These are phyloP conservation scores for Phallus indusiatus DNA, from an alignment of 768 basidiomycete genomes.

Conservation along the genomic window DNA sequence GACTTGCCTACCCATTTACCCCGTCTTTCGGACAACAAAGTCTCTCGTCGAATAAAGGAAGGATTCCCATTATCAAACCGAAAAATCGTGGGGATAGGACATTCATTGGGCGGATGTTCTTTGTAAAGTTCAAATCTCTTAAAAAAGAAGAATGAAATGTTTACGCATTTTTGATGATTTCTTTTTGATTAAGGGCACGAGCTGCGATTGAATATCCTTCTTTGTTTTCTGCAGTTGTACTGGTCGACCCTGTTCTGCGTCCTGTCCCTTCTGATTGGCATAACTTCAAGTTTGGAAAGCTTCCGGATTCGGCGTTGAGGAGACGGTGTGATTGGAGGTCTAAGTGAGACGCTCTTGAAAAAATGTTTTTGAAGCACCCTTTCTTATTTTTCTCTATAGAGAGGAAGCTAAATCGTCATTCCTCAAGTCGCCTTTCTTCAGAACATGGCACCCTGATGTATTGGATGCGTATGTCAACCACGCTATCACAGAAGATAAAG, in stretches of 20 bases:
- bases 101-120: constrained; percentile 78
- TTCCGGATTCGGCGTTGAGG: constrained; percentile 36
- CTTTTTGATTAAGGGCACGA: constrained; percentile 38
- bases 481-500: constrained; percentile 33
- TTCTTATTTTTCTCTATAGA: constrained; percentile 24
- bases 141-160: too few relatives aligned
- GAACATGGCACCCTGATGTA: constrained; percentile 55
- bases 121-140: too few relatives aligned
- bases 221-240: constrained; percentile 61
- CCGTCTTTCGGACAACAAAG: constrained; percentile 35
- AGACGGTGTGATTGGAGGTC: constrained; percentile 59
- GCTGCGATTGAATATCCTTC: constrained; percentile 54
- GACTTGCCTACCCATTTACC: constrained; percentile 44
- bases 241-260: constrained; percentile 74
- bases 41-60: constrained; percentile 28
- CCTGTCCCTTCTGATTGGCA: constrained; percentile 21
- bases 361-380: not conserved
- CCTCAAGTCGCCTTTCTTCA: constrained; percentile 53
- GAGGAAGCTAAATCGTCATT: constrained; percentile 50
- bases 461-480: constrained; percentile 53
- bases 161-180: not conserved
- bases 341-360: constrained; percentile 31
- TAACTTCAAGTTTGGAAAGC: not conserved
- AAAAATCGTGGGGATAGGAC: constrained; percentile 63
- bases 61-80: constrained; percentile 39